phyloP scores from a whole-genome alignment of 805 yeast genomes.

The Metschnikowia henanensis region DNA sequence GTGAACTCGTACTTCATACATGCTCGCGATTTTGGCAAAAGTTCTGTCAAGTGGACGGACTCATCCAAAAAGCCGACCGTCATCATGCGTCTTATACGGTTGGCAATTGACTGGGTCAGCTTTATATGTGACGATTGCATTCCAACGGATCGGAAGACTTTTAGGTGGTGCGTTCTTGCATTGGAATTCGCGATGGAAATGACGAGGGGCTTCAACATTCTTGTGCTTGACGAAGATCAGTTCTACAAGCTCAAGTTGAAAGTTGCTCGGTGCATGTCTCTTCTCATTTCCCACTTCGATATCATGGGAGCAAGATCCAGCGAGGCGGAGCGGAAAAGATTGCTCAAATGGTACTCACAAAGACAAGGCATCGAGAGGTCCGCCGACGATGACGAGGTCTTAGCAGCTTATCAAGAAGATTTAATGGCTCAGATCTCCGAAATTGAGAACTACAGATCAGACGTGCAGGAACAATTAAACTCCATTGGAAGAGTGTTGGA shows the following conservation, averaged over 20 bases:
- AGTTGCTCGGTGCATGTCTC: constrained; percentile 93
- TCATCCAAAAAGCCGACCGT: constrained; percentile 64
- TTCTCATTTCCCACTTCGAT: constrained; percentile 92
- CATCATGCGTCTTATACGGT: constrained; percentile 66
- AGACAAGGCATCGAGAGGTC: constrained; percentile 51
- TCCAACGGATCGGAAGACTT: constrained; percentile 88
- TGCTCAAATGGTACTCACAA: constrained; percentile 53
- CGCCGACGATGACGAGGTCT: constrained; percentile 39
- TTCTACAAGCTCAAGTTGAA: constrained; percentile 70
- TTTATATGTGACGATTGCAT: constrained; percentile 93
- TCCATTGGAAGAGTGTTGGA: constrained; percentile 88
- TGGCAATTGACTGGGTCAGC: constrained; percentile 88
- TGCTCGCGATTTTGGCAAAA: constrained; percentile 79
- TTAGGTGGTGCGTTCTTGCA: constrained; percentile 95
- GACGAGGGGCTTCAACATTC: constrained; percentile 85
- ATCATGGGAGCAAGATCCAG: constrained; percentile 97
- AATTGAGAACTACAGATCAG: constrained; percentile 58
- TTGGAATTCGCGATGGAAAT: constrained; percentile 94
- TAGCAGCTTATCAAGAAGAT: constrained; percentile 59
- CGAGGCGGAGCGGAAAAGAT: constrained; percentile 57
- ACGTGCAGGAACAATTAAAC: constrained; percentile 39
- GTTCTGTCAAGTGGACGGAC: constrained; percentile 64
- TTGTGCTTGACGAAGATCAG: constrained; percentile 75
- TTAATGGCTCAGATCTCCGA: constrained; percentile 63
- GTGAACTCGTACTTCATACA: constrained; percentile 73